phyloP scores from a whole-genome alignment of 2,329 filamentous ascomycete genomes.

The Cytospora piceicola region DNA sequence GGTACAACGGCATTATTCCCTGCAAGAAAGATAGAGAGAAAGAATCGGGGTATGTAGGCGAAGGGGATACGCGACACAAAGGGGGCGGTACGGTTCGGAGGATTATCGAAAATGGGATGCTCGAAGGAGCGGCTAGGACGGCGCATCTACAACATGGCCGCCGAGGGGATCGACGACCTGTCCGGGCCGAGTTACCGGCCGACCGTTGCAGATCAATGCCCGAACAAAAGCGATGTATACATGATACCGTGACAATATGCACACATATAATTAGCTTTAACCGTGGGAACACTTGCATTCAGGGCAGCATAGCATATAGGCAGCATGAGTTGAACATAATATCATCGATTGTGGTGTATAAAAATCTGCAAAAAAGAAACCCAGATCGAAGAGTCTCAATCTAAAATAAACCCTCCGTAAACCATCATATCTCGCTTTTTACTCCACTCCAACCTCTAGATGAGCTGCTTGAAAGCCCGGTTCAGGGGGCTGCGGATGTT shows the following conservation, averaged over 20 bases:
- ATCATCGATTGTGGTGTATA: conserved; percentile 20
- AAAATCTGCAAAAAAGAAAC: neutral
- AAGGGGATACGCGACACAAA: neutral
- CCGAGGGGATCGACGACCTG: neutral
- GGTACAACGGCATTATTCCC: neutral
- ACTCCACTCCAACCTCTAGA: conserved; percentile 59
- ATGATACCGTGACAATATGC: neutral
- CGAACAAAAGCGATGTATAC: neutral
- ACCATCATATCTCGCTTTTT: conserved; percentile 20
- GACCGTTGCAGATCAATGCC: neutral
- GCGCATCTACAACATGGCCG: neutral
- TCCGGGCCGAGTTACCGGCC: neutral
- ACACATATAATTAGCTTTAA: neutral
- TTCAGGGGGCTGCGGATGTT: conserved; percentile 95
- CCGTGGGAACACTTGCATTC: too few relatives aligned
- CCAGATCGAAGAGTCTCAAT: conserved; percentile 15
- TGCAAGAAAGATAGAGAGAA: neutral
- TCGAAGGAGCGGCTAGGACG: neutral
- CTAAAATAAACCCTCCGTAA: conserved; percentile 4
- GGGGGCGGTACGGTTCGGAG: neutral
- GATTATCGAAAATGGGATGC: neutral
- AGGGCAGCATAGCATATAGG: neutral
- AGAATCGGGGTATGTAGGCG: neutral
- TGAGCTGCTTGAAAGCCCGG: conserved; percentile 95
- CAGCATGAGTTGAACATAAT: neutral